Conservation (phyloP, 441 rosid species). For the Adansonia grandidieri region DNA sequence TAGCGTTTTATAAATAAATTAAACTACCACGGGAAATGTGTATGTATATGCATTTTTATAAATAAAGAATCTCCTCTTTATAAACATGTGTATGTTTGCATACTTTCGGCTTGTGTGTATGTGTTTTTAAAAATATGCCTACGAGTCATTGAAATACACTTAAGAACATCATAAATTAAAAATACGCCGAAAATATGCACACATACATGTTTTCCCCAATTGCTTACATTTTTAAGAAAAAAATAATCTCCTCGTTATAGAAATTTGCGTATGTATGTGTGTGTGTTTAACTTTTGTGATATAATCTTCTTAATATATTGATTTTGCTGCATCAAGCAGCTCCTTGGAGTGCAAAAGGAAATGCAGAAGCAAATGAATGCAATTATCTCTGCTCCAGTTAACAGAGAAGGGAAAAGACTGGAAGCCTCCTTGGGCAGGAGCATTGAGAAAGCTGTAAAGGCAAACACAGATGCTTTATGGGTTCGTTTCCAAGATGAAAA, state of each 20-base stretch:
- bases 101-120: no score
- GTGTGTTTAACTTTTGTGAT: not conserved
- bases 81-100: not conserved
- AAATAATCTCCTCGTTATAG: not conserved
- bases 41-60: no score
- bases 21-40: not conserved
- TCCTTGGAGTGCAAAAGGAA: conserved; percentile 49
- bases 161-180: no score
- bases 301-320: conserved; percentile 10
- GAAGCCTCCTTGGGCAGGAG: conserved; percentile 55
- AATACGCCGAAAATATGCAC: no score
- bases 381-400: conserved; percentile 44
- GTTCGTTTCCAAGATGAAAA: conserved; percentile 55
- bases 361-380: conserved; percentile 54
- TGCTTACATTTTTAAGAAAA: no score
- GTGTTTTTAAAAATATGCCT: no score
- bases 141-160: no score
- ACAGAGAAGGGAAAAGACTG: conserved; percentile 56
- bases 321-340: conserved; percentile 33
- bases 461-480: conserved; percentile 54
- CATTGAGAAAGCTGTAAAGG: conserved; percentile 52
- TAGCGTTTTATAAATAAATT: conserved; percentile 9
- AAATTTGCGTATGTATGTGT: not conserved
- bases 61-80: not conserved
- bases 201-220: no score